Evolutionary conservation across 352 stramenopile genomes (phyloP), one percentile per base, ranked within the genome.

Genomic region (Plasmopara halstedii): DNA sequence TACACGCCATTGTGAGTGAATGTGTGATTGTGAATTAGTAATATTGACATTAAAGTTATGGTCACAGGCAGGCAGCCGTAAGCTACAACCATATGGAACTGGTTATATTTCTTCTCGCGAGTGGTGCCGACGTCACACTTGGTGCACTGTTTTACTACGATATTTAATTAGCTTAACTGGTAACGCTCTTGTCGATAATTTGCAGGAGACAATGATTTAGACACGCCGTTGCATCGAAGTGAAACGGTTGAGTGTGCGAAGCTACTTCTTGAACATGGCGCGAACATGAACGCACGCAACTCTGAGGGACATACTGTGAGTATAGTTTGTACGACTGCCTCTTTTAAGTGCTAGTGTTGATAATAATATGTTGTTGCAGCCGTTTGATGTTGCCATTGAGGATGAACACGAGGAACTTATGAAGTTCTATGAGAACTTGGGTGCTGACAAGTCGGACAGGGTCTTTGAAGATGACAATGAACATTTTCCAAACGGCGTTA

Each of bases 41-140:
- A 8, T 42, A 15, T 32, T 32, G 25, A 14, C 40, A 14, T 17
- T 35, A 17, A 8, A 26, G 35, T 18, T 15, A 10, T 26, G 8
- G 13, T 37, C 4, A 42, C 36, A 85, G 73, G 9, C 73, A 85
- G 44, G 73, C 73, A 9, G 73, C 73, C 0, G 73, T 83, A 62
- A 83, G 73, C 62, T 85, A 85, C 55, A 78, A 59, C 48, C 66
- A 85, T 63, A 62, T 67, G 32, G 70, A 85, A 43, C 44, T 85
- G 21, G 66, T 82, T 20, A 39, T 58, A 48, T 65, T 76, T 17
- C 45, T 85, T 34, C 44, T 85, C 17, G 52, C 62, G 14, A 70
- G 58, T 15, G 73, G 73, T 1, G 73, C 73, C 6, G 36, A 48
- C 7, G 61, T 67, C 6, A 69, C 43, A 13, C 49, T 85, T 3